Conservation (phyloP, 352 stramenopile species). For the Phytophthora megakarya region DNA sequence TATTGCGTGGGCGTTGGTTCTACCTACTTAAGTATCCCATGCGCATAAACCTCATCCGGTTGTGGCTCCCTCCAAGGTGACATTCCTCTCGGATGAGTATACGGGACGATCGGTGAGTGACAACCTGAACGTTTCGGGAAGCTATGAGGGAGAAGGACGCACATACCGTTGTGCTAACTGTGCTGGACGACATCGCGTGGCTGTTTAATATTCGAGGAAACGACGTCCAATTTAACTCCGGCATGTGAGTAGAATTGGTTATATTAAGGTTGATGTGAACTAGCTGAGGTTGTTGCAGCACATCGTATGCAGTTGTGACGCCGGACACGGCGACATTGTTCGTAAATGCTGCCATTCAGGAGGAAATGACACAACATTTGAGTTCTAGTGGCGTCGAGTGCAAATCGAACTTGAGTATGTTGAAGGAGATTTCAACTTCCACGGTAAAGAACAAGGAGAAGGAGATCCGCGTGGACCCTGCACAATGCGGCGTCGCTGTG, state of each 20-base stretch:
- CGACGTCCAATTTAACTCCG: conserved; percentile 97
- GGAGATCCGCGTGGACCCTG: conserved; percentile 75
- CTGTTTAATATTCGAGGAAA: conserved; percentile 98
- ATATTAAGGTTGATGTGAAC: background rate
- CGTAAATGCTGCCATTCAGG: conserved; percentile 79
- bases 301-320: conserved; percentile 94
- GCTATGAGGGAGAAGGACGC: conserved; percentile 90
- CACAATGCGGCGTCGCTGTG: conserved; percentile 85
- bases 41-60: too few species aligned
- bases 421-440: conserved; percentile 55
- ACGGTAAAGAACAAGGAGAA: conserved; percentile 51
- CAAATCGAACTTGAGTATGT: conserved; percentile 64
- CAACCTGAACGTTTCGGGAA: conserved; percentile 90
- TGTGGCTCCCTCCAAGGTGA: conserved; percentile 79
- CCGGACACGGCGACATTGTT: conserved; percentile 91
- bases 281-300: conserved; percentile 39
- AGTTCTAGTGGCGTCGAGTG: conserved; percentile 55
- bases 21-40: too few species aligned
- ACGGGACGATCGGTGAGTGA: conserved; percentile 89
- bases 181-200: conserved; percentile 97
- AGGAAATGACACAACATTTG: conserved; percentile 62
- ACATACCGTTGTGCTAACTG: conserved; percentile 93
- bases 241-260: conserved; percentile 87
- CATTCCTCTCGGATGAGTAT: conserved; percentile 93
- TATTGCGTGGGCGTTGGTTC: too few species aligned